phyloP scores from a whole-genome alignment of 164 flowering plant genomes.

The Sextonia rubra region DNA sequence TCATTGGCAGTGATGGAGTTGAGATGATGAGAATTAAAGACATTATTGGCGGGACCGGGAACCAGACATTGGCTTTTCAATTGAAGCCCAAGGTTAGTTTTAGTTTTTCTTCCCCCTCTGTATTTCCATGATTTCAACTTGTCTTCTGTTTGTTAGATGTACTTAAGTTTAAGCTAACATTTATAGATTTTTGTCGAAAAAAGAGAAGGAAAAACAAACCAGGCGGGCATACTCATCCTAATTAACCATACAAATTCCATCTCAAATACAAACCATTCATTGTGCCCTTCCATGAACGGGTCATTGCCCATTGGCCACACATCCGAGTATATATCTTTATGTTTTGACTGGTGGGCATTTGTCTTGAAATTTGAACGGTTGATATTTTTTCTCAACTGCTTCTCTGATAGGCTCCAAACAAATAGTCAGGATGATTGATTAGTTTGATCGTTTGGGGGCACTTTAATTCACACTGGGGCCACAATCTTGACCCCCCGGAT shows the following conservation, averaged over 20 bases:
- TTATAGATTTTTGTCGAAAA: neutral
- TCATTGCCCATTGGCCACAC: neutral
- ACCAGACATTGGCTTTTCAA: conserved; percentile 70
- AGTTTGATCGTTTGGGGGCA: no score
- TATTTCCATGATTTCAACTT: neutral
- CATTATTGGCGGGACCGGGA: conserved; percentile 41
- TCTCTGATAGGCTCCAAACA: no score
- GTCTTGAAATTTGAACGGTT: neutral
- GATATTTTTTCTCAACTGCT: no score
- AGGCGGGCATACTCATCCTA: neutral
- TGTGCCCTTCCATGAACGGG: neutral
- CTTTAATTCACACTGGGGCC: no score
- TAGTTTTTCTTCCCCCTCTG: neutral
- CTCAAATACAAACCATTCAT: neutral
- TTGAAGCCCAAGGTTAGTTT: conserved; percentile 69
- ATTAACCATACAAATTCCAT: neutral
- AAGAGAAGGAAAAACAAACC: neutral
- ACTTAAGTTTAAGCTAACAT: neutral
- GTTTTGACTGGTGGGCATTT: neutral
- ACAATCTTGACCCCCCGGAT: no score
- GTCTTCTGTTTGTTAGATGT: neutral
- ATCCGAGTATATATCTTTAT: no score
- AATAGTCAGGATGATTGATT: no score
- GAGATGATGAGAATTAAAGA: conserved; percentile 47
- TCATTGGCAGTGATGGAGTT: conserved; percentile 27